A percentile compares a stretch with the other conserved stretches of the same genome.
Conservation (phyloP, 1,139 yeast species). For the Suhomyces guaymorum region DNA sequence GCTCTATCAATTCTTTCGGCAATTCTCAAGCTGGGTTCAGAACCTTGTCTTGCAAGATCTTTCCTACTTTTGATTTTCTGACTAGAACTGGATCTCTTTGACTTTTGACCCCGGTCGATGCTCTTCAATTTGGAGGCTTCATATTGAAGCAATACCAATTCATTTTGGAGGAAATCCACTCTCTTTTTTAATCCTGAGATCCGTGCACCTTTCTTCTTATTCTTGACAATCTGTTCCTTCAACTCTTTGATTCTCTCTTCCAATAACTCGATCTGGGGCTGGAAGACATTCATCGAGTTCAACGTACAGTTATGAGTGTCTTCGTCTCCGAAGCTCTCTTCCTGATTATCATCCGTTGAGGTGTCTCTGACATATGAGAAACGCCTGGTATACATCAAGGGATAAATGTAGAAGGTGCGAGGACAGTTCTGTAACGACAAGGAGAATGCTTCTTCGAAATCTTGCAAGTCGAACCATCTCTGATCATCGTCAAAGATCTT, state of each 20-base stretch:
- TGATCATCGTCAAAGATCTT: constrained; percentile 36
- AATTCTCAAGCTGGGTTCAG: no score
- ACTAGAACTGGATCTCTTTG: not conserved
- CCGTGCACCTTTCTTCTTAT: constrained; percentile 15
- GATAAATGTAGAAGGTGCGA: constrained; percentile 29
- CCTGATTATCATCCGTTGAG: constrained; percentile 14
- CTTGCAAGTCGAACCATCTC: constrained; percentile 46
- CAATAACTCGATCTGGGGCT: constrained; percentile 32
- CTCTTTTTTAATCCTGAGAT: constrained; percentile 21
- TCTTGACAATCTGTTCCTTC: constrained; percentile 20
- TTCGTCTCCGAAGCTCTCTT: constrained; percentile 28
- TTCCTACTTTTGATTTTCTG: not conserved
- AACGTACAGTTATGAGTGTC: constrained; percentile 36
- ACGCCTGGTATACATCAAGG: constrained; percentile 38
- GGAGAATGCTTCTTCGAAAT: constrained; percentile 42
- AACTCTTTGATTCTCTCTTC: constrained; percentile 32
- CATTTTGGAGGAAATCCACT: constrained; percentile 23
- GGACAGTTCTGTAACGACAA: constrained; percentile 28
- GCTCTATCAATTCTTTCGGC: no score
- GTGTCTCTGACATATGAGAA: constrained; percentile 46
- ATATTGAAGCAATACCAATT: constrained; percentile 4
- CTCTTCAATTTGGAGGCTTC: not conserved
- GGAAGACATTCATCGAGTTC: constrained; percentile 27
- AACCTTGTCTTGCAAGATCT: no score
- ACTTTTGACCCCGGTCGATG: no score